Evolutionary conservation across 495 filamentous ascomycete species (phyloP), one percentile per base, ranked within the genome.

Genomic region (Daldinia decipiens): DNA sequence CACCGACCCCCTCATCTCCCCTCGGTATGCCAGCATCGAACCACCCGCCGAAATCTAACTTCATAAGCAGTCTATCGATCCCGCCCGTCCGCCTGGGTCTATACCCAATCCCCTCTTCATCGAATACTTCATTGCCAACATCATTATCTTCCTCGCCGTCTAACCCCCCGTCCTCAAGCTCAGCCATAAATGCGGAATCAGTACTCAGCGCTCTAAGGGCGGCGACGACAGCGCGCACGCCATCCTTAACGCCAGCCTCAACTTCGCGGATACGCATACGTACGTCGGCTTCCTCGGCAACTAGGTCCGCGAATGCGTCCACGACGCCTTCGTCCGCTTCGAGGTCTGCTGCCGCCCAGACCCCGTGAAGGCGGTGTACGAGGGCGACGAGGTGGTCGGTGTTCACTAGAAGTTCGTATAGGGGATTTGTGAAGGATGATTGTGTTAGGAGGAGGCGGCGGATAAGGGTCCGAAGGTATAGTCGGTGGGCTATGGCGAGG

Each of bases 51-150:
- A 92, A 93, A 81, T 95, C 93, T 63, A 97, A 80, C 77, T 95
- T 94, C 91, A 96, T 94, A 50, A 97, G 75, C 75, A 97, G 81
- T 58, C 91, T 82, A 81, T 95, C 92, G 24, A 95, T 87, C 7
- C 92, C 91, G 3, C 89, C 90, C 4, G 89, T 85, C 50, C 88
- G 87, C 59, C 86, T 83, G 6, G 91, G 89, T 58, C 86, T 83
- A 76, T 89, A 93, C 40, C 68, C 83, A 5, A 79, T 76, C 65
- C 62, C 77, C 71, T 83, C 78, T 53, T 79, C 73, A 58, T 68
- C 68, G 52, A 56, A 59, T 6, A 26, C 56, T 1, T 57, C 62
- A 5, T 74, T 59, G 8, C 19, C 61, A 6, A 19, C 63, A 13
- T 45, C 68, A 67, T 26, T 56, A 1, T 67, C 65, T 26, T 76